phyloP scores from a whole-genome alignment of 352 stramenopile genomes.

The Phytophthora multivora region DNA sequence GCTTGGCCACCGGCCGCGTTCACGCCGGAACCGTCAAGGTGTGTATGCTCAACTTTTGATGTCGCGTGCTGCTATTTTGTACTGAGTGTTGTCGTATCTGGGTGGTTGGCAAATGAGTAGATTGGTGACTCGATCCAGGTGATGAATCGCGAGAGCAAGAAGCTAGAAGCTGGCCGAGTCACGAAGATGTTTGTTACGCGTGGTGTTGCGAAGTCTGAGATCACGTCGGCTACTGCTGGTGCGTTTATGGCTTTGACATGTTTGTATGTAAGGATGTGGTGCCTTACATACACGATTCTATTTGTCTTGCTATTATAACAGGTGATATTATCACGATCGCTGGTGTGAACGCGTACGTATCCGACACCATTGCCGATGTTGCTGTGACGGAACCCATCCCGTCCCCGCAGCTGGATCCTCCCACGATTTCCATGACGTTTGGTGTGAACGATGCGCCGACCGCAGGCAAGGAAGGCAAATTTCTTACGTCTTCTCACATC shows the following conservation, averaged over 20 bases:
- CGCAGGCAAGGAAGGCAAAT: conserved; percentile 96
- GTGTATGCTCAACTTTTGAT: neutral
- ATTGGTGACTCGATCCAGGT: conserved; percentile 91
- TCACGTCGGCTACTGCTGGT: conserved; percentile 86
- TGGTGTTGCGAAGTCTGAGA: conserved; percentile 84
- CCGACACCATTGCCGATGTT: conserved; percentile 88
- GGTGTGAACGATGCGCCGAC: conserved; percentile 97
- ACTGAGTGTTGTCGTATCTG: conserved; percentile 9
- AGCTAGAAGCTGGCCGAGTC: conserved; percentile 76
- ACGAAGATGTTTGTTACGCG: conserved; percentile 91
- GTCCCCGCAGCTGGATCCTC: conserved; percentile 94
- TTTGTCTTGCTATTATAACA: conserved; percentile 22
- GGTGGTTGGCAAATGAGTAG: conserved; percentile 24
- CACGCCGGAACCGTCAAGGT: conserved; percentile 91
- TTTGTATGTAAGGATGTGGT: neutral
- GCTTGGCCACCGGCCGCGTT: conserved; percentile 96
- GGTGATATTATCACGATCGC: conserved; percentile 98
- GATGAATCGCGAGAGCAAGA: conserved; percentile 86
- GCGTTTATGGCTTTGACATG: neutral
- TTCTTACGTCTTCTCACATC: conserved; percentile 96
- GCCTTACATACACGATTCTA: neutral
- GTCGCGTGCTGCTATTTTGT: neutral
- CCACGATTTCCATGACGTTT: conserved; percentile 99
- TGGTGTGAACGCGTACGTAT: conserved; percentile 92
- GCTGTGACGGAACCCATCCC: conserved; percentile 85